Evolutionary conservation across 2,329 filamentous ascomycete genomes (phyloP), one percentile per base, ranked within the genome.

Genomic region (Parastagonospora avenae): DNA sequence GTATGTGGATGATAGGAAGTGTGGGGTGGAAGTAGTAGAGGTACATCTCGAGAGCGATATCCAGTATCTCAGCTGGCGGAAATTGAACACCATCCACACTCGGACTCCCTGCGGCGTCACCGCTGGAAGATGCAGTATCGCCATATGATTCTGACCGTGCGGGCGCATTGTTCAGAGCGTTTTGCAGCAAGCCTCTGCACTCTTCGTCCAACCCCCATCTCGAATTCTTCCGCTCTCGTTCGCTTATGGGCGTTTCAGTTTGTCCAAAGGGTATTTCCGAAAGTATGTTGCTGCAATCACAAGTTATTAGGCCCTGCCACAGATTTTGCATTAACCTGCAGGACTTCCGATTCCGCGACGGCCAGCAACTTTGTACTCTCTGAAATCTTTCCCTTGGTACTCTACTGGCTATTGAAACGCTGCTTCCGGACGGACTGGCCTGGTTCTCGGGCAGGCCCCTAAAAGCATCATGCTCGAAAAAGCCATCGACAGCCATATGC

Each of bases 11-110:
- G 52, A 82, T 81, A 0, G 80, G 80, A 31, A 82, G 72, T 3
- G 80, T 75, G 1, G 79, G 78, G 47, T 82, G 79, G 50, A 82
- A 82, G 31, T 79, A 78, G 41, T 80, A 79, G 52, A 82, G 80
- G 57, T 80, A 82, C 46, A 81, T 74, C 59, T 82, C 80, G 15
- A 83, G 62, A 8, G 79, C 78, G 62, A 82, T 82, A 50, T 82
- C 80, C 9, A 83, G 66, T 7, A 82, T 78, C 55, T 82, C 80
- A 4, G 79, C 77, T 2, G 80, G 79, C 31, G 80, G 60, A 74
- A 82, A 63, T 56, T 72, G 51, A 61, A 72, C 32, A 59, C 66
- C 59, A 39, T 70, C 59, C 36, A 64, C 42, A 36, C 65, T 51
- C 38, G 68, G 57, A 48, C 68, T 64, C 31, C 58, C 54, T 46